These are phyloP conservation scores for Penicillium manginii DNA, from an alignment of 495 filamentous ascomycete species.

Conservation along the genomic window DNA sequence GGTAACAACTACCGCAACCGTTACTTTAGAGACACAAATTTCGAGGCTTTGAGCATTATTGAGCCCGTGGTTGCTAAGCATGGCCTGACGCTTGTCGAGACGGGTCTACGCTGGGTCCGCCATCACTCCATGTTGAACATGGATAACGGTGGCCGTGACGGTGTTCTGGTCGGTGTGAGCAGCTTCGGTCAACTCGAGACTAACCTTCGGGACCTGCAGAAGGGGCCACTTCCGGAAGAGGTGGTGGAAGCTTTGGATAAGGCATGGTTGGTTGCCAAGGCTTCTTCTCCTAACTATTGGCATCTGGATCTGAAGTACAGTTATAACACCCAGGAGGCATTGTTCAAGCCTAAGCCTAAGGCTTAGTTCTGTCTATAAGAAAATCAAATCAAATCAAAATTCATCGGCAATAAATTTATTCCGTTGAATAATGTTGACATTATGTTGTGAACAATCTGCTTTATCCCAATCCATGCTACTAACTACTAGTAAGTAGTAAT, in stretches of 20 bases:
- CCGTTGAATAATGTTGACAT: too few relatives aligned
- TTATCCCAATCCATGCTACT: too few relatives aligned
- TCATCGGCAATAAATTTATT: too few relatives aligned
- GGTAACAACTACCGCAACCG: conserved; percentile 74
- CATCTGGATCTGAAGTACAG: conserved; percentile 75
- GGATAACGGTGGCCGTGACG: conserved; percentile 71
- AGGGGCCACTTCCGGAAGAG: conserved; percentile 85
- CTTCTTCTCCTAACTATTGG: conserved; percentile 74
- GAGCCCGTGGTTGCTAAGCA: conserved; percentile 76
- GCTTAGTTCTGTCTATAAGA: neutral
- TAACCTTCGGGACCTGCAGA: conserved; percentile 79
- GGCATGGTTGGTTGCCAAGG: conserved; percentile 68
- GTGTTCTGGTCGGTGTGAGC: conserved; percentile 79
- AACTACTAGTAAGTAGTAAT: too few relatives aligned
- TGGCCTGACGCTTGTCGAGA: conserved; percentile 79
- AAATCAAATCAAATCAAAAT: too few relatives aligned
- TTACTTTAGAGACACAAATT: conserved; percentile 81
- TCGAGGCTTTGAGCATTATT: conserved; percentile 73
- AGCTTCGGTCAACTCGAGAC: conserved; percentile 72
- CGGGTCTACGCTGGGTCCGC: conserved; percentile 77
- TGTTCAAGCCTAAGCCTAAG: conserved; percentile 54
- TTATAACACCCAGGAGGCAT: conserved; percentile 70
- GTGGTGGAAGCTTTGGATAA: conserved; percentile 79
- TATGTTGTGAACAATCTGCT: too few relatives aligned
- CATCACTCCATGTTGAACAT: conserved; percentile 83